phyloP scores from a whole-genome alignment of 352 stramenopile genomes.

The Blastocystis hominis region DNA sequence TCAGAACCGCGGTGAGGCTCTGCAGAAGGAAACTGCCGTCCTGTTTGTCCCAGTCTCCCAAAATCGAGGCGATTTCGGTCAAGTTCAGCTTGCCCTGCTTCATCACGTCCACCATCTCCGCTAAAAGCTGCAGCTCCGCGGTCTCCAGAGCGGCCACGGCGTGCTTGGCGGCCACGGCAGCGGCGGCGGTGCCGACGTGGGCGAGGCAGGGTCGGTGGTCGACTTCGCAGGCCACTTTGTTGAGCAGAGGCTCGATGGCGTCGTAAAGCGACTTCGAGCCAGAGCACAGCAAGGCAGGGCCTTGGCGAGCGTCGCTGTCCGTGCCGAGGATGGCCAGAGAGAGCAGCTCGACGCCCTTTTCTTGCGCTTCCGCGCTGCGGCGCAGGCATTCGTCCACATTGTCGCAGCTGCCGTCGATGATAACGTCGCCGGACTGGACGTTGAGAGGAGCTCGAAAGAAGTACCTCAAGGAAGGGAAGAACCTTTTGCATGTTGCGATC shows the following conservation, averaged over 20 bases:
- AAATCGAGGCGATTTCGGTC: background rate
- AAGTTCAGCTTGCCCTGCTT: background rate
- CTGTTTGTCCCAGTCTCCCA: background rate
- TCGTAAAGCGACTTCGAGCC: background rate
- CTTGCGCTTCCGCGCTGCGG: background rate
- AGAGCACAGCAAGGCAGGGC: background rate
- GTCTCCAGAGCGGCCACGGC: background rate
- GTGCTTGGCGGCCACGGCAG: background rate
- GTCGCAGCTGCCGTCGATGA: background rate
- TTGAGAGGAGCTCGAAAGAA: background rate
- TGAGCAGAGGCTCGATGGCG: background rate
- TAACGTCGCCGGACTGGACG: background rate
- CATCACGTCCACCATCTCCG: background rate
- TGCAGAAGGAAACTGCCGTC: background rate
- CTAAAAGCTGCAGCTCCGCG: background rate
- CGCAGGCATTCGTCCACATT: background rate
- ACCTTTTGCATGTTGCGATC: conserved; percentile 29
- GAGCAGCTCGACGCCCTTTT: background rate
- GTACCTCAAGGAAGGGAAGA: background rate
- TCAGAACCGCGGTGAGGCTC: background rate
- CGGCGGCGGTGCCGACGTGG: background rate
- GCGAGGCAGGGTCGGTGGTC: background rate
- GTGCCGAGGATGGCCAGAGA: conserved; percentile 5
- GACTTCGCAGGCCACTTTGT: background rate
- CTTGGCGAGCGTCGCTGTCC: background rate